Conservation (phyloP, 2,329 filamentous ascomycete genomes). For the Diaporthe helianthi region DNA sequence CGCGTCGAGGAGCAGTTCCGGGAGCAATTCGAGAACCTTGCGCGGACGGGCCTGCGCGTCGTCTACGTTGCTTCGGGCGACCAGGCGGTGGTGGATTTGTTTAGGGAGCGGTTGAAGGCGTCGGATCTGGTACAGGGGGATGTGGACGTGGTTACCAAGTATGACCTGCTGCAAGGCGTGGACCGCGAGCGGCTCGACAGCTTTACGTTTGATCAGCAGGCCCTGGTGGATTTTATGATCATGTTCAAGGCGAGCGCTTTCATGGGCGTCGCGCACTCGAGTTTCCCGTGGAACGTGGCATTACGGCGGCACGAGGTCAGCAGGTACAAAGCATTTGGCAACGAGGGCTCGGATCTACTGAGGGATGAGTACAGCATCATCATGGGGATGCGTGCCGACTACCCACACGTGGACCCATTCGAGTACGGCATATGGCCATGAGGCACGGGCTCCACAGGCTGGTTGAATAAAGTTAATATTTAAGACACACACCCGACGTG, state of each 20-base stretch:
- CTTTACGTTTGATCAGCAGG: slow-evolving; percentile 45
- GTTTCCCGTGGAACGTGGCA: slow-evolving; percentile 45
- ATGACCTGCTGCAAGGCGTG: slow-evolving; percentile 39
- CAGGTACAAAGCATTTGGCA: slow-evolving; percentile 39
- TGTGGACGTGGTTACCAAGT: slow-evolving; percentile 43
- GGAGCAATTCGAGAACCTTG: slow-evolving; percentile 40
- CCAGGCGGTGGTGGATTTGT: slow-evolving; percentile 40
- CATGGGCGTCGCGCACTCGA: slow-evolving; percentile 45
- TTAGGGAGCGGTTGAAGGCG: slow-evolving; percentile 35
- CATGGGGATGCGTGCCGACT: slow-evolving; percentile 43
- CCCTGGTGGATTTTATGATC: slow-evolving; percentile 44
- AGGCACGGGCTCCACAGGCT: background rate
- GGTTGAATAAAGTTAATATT: background rate
- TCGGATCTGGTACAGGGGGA: slow-evolving; percentile 24
- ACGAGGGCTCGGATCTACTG: slow-evolving; percentile 43
- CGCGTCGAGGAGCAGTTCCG: slow-evolving; percentile 43
- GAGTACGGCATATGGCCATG: slow-evolving; percentile 43
- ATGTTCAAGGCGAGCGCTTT: slow-evolving; percentile 44
- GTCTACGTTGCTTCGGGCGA: slow-evolving; percentile 44
- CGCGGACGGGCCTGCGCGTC: slow-evolving; percentile 38
- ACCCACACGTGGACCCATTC: slow-evolving; percentile 43
- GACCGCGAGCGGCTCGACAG: slow-evolving; percentile 37
- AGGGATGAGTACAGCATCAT: slow-evolving; percentile 44
- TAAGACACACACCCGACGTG: too few species aligned
- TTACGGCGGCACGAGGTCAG: slow-evolving; percentile 45